These are phyloP conservation scores for Penicillium simplicissimum DNA, from an alignment of 495 filamentous ascomycete genomes.

Conservation along the genomic window DNA sequence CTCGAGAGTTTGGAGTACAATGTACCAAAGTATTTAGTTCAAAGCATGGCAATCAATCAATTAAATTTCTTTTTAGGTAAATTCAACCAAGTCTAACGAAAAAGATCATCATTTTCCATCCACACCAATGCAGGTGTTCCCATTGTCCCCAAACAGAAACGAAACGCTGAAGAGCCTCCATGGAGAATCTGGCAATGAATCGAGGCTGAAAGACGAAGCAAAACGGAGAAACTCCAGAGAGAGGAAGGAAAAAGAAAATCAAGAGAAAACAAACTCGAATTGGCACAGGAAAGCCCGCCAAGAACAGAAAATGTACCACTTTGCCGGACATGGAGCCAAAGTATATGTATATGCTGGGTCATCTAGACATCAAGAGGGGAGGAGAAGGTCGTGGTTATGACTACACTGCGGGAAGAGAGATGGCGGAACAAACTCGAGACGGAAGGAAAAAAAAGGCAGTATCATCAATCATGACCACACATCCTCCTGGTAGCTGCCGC, in stretches of 20 bases:
- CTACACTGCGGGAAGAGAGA: slow-evolving; percentile 6
- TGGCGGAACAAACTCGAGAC: slow-evolving; percentile 12
- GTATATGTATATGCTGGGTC: slow-evolving; percentile 5
- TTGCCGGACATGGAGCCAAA: not conserved
- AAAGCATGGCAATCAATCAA: not conserved
- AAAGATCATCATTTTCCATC: slow-evolving; percentile 1
- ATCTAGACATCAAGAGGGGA: slow-evolving; percentile 1
- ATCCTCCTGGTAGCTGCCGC: slow-evolving; percentile 97
- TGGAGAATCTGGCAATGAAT: not conserved
- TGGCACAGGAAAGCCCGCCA: not conserved
- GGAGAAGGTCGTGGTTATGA: not conserved
- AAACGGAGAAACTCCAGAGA: not conserved
- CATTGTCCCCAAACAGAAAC: not conserved
- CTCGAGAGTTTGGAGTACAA: not conserved
- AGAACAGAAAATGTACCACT: not conserved
- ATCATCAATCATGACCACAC: slow-evolving; percentile 73
- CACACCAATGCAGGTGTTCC: slow-evolving; percentile 1
- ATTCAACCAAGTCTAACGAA: slow-evolving; percentile 12
- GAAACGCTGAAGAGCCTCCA: slow-evolving; percentile 2
- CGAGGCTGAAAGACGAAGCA: not conserved
- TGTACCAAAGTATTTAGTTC: not conserved
- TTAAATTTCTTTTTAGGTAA: slow-evolving; percentile 4
- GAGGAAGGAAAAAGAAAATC: not conserved
- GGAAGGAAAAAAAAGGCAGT: slow-evolving; percentile 19
- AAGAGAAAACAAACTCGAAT: not conserved